Base-by-base conservation (phyloP, 2,329 filamentous ascomycete species). In the Acrocalymma vagum region DNA sequence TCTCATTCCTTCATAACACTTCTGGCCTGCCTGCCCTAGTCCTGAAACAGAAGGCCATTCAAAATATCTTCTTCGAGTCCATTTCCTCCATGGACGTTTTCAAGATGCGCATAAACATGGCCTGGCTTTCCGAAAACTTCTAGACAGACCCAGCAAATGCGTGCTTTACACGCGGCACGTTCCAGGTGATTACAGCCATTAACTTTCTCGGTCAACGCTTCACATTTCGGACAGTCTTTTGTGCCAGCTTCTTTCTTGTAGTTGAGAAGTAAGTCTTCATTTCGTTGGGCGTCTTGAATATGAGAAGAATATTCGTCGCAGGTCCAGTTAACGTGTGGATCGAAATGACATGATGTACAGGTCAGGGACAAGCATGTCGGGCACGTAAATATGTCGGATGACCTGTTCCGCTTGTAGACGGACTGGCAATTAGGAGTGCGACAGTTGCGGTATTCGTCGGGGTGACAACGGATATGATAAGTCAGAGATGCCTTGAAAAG, bases 151-250 rank as follows among this genome's bases (percentile, higher is more conserved):
- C 54, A 58, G 29, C 51, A 55, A 10, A 58, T 47, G 15, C 53
- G 54, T 5, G 11, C 17, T 9, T 50, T 38, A 24, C 46, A 50
- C 2, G 15, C 25, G 17, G 18, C 28, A 42, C 78, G 80, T 0
- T 45, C 51, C 36, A 80, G 72, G 48, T 79, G 75, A 45, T 78
- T 70, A 42, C 77, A 80, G 0, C 76, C 77, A 0, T 60, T 60
- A 0, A 41, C 53, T 58, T 78, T 78, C 42, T 77, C 67, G 1
- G 78, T 69, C 1, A 63, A 35, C 2, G 66, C 70, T 9, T 50
- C 57, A 41, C 76, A 70, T n/a, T 54, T 55, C 5, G 45, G 55
- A 28, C 53, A 63, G 16, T 53, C 48, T 31, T 60, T 59, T 8
- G 50, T 52, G 9, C 45, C 48, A 17, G 42, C 17, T 9, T 23